Evolutionary conservation across 495 filamentous ascomycete species (phyloP).

Genomic region (Penicillium fimorum): DNA sequence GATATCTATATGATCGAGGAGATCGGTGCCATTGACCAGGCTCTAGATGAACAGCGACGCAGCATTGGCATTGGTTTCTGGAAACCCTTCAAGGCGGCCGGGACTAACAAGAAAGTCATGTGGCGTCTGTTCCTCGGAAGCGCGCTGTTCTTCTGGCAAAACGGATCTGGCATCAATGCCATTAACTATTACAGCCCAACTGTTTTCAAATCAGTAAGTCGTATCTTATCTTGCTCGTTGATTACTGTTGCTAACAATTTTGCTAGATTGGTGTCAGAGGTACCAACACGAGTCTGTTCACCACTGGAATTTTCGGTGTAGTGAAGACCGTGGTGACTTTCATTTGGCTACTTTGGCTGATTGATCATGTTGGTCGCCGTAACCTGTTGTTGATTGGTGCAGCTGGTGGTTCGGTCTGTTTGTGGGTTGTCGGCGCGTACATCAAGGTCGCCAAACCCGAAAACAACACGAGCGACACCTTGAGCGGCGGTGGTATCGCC

Average conservation of each 20-base stretch:
- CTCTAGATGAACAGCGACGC: slow-evolving; percentile 57
- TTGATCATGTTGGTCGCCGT: slow-evolving; percentile 68
- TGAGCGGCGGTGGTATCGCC: slow-evolving; percentile 59
- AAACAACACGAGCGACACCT: slow-evolving; percentile 32
- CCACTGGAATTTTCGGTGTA: slow-evolving; percentile 54
- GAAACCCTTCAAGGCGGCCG: slow-evolving; percentile 63
- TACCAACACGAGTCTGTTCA: slow-evolving; percentile 48
- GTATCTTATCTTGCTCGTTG: neutral
- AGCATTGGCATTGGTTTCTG: slow-evolving; percentile 65
- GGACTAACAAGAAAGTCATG: slow-evolving; percentile 51
- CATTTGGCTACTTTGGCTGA: slow-evolving; percentile 65
- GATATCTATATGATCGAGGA: slow-evolving; percentile 70
- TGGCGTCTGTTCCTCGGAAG: slow-evolving; percentile 69
- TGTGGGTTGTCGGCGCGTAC: slow-evolving; percentile 73
- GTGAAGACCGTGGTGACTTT: slow-evolving; percentile 59
- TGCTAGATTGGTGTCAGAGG: slow-evolving; percentile 53
- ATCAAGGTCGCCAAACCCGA: slow-evolving; percentile 59
- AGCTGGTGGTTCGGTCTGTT: slow-evolving; percentile 63
- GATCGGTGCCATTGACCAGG: slow-evolving; percentile 60
- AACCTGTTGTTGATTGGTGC: slow-evolving; percentile 70
- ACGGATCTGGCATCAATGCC: slow-evolving; percentile 65
- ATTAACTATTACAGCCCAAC: slow-evolving; percentile 67
- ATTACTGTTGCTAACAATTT: neutral
- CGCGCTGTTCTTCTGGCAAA: slow-evolving; percentile 68
- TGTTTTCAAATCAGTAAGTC: slow-evolving; percentile 47